phyloP scores from a whole-genome alignment of 805 yeast species.

The Saturnispora sanitii region DNA sequence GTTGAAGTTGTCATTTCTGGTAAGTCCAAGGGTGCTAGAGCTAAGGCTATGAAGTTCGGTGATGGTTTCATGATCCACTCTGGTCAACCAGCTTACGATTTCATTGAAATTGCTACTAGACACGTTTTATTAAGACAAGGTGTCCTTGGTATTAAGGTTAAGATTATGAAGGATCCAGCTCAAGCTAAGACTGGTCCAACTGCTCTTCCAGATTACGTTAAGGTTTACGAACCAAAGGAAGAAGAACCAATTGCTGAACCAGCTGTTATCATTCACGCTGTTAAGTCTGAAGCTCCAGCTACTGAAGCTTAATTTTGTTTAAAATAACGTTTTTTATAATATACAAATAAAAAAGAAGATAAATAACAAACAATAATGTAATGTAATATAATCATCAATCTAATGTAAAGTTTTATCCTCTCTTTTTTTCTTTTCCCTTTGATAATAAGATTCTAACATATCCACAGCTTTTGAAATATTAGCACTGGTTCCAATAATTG shows the following conservation, averaged over 20 bases:
- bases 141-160: conserved; percentile 98
- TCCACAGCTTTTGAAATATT: conserved; percentile 51
- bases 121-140: conserved; percentile 99
- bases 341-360: background rate
- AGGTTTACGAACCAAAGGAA: conserved; percentile 89
- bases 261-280: conserved; percentile 67
- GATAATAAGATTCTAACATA: conserved; percentile 45
- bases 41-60: conserved; percentile 98
- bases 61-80: conserved; percentile 99
- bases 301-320: conserved; percentile 22
- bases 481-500: conserved; percentile 50
- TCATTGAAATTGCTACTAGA: conserved; percentile 98
- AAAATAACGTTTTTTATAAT: background rate
- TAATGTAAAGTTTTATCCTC: conserved; percentile 7
- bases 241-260: conserved; percentile 76
- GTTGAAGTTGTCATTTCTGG: conserved; percentile 99
- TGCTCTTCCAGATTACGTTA: conserved; percentile 91
- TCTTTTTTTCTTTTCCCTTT: conserved; percentile 39
- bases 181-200: conserved; percentile 75
- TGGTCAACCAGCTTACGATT: conserved; percentile 99
- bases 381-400: conserved; percentile 5
- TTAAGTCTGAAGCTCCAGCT: conserved; percentile 21
- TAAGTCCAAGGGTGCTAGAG: conserved; percentile 99
- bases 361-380: background rate
- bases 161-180: conserved; percentile 99